Base-by-base conservation (phyloP, 768 basidiomycete species). In the Cyclocybe cylindracea region DNA sequence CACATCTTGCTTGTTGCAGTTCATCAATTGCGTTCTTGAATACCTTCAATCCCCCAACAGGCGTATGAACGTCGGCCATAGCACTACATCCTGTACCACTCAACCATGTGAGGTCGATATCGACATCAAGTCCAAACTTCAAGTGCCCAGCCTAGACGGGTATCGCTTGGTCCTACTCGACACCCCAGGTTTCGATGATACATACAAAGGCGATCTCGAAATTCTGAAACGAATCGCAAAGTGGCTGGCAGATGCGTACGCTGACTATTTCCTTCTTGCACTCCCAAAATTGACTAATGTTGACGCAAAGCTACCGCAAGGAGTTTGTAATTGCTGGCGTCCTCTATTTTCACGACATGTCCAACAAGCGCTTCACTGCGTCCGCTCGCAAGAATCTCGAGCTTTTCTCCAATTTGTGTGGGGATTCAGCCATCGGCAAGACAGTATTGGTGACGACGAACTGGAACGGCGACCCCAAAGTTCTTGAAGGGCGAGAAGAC, bases 101-200 rank as follows among this genome's bases (percentile, higher is more conserved):
- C 16, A 16, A 16, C 16, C 16, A 16, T 16, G 16, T 16, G 16
- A 16, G 16, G 16, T 16, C 16, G 16, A 16, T 16, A 16, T 16
- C 16, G 16, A 16, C 16, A 16, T 16, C 16, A 16, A 16, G 16
- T 16, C 16, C 16, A 16, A 16, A 16, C 16, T 16, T 16, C 16
- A 16, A 16, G 16, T 16, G 16, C 16, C 16, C 16, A 14, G 4
- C 18, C 39, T 42, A 13, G 35, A 47, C 4, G 48, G 48, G 4
- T 50, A 46, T 7, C 58, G 60, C 3, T 32, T 61, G 10, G 48
- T 61, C 37, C 16, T 63, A 3, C 44, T 63, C 10, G 62, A 63
- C 32, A 63, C 62, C 1, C 62, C 62, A n/a, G 62, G 62, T 7
- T 63, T 63, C 32, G 60, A 63, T 33, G 56, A 61, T 44, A 59